These are phyloP conservation scores for Gossypium raimondii DNA, from an alignment of 345 rosid species.

Conservation along the genomic window DNA sequence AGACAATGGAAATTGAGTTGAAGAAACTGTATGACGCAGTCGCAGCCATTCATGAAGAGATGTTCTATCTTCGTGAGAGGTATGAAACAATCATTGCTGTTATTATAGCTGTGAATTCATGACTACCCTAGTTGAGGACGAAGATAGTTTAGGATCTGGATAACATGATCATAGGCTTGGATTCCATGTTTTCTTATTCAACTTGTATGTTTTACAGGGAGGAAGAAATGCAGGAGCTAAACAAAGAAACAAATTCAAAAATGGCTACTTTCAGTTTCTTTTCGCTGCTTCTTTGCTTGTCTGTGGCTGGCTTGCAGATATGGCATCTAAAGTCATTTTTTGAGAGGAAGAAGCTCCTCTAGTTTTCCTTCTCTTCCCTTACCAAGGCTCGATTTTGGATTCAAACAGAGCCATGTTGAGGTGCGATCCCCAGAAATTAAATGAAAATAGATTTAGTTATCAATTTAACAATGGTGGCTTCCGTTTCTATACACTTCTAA, in stretches of 20 bases:
- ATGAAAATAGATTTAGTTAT: too few species aligned
- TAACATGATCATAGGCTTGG: neutral
- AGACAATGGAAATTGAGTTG: neutral
- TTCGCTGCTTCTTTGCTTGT: neutral
- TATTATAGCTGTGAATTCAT: neutral
- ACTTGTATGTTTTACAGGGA: neutral
- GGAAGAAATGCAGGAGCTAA: constrained; percentile 2
- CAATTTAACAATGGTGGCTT: too few species aligned
- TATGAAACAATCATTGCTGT: neutral
- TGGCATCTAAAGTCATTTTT: neutral
- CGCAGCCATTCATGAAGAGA: neutral
- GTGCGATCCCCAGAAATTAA: neutral
- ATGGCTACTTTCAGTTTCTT: neutral
- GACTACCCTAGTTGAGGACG: neutral
- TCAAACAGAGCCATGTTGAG: neutral
- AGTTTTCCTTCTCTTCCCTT: neutral
- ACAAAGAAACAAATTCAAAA: neutral
- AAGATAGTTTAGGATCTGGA: neutral
- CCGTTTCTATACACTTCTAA: too few species aligned
- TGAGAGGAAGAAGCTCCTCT: constrained; percentile 1
- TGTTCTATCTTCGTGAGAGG: constrained; percentile 1
- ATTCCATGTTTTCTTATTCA: neutral
- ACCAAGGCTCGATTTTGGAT: neutral
- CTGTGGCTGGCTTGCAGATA: constrained; percentile 5
- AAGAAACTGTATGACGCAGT: neutral